Base-by-base conservation (phyloP, 1,284 basidiomycete species). In the Agroathelia rolfsii region DNA sequence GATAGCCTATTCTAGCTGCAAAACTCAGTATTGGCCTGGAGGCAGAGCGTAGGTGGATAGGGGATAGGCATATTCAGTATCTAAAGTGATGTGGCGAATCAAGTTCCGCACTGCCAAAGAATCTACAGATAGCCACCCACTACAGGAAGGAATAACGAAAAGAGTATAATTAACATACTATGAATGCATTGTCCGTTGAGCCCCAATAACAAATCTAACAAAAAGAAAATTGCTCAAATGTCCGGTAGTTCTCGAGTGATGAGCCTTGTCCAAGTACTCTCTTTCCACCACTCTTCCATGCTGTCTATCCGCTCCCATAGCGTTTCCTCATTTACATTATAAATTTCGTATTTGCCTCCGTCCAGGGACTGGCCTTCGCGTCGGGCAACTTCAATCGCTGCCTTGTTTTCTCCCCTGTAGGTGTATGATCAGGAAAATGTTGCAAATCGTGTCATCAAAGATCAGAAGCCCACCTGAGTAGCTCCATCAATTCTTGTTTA, bases 241-340 rank as follows among this genome's bases (percentile, higher is more conserved):
- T 95, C 90, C 8, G 90, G 90, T 48, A 94, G 60, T 58, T 95
- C 90, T 49, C 90, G 66, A 42, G 77, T 72, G 42, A 90, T 77
- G 37, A 95, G 58, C 39, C 90, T 66, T 40, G 71, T 76, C 79
- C 87, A 95, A 31, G 86, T 86, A 43, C 76, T 84, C 50, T 93
- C 88, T 50, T 77, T 87, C 90, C 92, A 95, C 85, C 85, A 88
- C 24, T 87, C 86, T 24, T 86, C 80, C 74, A 92, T 79, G 32
- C 65, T 64, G 40, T 78, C 69, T 22, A 90, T 76, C 25, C 74
- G 65, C 32, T 80, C 79, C 77, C 85, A 90, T 7, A 89, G 55
- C 1, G 69, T 69, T 44, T 89, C 83, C 54, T 94, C 92, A 39
- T 82, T 76, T 4, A 90, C 63, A 4, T 83, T 85, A 52, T 94